Base-by-base conservation (phyloP, 2,329 filamentous ascomycete genomes). In the Fusarium torulosum region DNA sequence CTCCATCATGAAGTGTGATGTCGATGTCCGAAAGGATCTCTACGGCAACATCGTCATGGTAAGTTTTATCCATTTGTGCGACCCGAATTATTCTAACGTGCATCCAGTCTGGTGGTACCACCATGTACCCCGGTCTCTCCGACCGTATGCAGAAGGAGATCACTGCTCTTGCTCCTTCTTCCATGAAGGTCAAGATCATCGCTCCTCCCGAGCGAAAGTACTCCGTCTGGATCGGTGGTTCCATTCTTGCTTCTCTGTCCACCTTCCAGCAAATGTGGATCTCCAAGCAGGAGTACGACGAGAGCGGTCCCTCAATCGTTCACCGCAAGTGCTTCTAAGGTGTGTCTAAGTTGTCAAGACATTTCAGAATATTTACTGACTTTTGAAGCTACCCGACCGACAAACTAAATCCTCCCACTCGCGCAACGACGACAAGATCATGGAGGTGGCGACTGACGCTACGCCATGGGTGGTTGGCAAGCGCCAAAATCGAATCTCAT, bases 241-340 rank as follows among this genome's bases (percentile, higher is more conserved):
- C 96, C 84, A 99, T 99, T 86, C 87, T 99, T 80, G 96, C 96
- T 77, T 99, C 96, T 72, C 92, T 99, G 79, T 99, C 96, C 76
- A 99, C 96, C 85, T 99, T 99, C 95, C 96, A 99, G 90, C 96
- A 99, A 88, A 99, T 99, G 96, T 99, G 96, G 96, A 98, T 99
- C 91, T 99, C 96, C 79, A 99, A 99, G 94, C 96, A 99, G 88
- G 95, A 98, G 89, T 98, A 98, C 91, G 96, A 99, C 88, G 96
- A 98, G 93, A 96, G 91, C 84, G 95, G 95, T 86, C 96, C 95
- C 78, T 97, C 94, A 80, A 98, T 98, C 81, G 95, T 98, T 79
- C 95, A 98, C 92, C 93, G 94, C 91, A 98, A 97, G 93, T 97
- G 95, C 93, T 97, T 97, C 92, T 97, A 97, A 97, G 91, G 89